Percentiles rank a stretch among this genome's conserved stretches.
These are phyloP conservation scores for Metarhizium sp. DNA, from an alignment of 2,329 filamentous ascomycete species.

Conservation along the genomic window DNA sequence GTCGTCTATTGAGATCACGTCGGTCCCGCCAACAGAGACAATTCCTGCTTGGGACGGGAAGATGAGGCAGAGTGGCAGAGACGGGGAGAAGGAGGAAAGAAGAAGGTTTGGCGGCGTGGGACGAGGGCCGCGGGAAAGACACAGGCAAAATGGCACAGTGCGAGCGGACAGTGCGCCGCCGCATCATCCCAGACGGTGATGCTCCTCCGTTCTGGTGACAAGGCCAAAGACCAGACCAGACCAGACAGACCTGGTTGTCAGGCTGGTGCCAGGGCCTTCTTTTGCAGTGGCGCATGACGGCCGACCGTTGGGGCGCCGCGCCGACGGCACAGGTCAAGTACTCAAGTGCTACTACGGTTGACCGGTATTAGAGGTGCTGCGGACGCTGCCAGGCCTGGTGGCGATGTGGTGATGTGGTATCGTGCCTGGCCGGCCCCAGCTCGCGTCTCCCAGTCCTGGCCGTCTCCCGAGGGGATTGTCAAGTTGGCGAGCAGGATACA, in stretches of 20 bases:
- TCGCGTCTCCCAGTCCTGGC: background rate
- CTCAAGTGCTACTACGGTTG: background rate
- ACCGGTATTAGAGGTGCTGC: too few species aligned
- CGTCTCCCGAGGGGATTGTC: background rate
- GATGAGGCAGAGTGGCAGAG: constrained; percentile 3
- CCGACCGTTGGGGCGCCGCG: constrained; percentile 1
- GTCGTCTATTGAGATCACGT: constrained; percentile 13
- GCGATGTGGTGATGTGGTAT: too few species aligned
- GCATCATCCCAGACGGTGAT: background rate
- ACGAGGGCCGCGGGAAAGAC: constrained; percentile 7
- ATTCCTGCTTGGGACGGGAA: constrained; percentile 13
- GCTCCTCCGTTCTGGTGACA: too few species aligned
- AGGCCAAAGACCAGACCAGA: background rate
- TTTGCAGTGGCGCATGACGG: constrained; percentile 1
- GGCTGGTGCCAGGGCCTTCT: background rate
- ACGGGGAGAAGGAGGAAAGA: constrained; percentile 10
- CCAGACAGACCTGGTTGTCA: background rate
- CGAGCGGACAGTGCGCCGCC: constrained; percentile 3
- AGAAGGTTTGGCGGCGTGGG: constrained; percentile 13
- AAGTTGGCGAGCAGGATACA: background rate
- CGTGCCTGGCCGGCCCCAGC: background rate
- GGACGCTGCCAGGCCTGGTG: too few species aligned
- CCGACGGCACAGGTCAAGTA: background rate
- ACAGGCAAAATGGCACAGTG: constrained; percentile 6
- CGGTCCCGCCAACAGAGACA: constrained; percentile 13